These are phyloP conservation scores for Nakazawaea sp. DNA, from an alignment of 805 yeast species.

Conservation along the genomic window DNA sequence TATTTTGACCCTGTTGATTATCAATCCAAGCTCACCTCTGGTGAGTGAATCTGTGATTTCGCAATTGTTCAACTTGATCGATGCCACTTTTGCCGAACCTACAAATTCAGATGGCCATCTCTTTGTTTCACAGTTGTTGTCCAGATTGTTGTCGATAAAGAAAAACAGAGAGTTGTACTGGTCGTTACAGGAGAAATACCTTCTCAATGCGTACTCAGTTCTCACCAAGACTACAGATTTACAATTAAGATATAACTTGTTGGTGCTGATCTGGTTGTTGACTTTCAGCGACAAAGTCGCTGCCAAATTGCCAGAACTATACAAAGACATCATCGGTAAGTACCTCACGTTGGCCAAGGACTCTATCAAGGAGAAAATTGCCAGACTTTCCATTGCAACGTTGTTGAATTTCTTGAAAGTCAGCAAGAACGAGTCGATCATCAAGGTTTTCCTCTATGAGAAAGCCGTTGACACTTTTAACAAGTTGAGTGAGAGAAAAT, in stretches of 20 bases:
- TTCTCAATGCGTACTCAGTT: slow-evolving; percentile 44
- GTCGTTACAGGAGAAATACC: slow-evolving; percentile 30
- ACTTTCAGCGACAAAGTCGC: slow-evolving; percentile 62
- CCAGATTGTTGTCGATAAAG: slow-evolving; percentile 50
- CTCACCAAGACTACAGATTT: slow-evolving; percentile 44
- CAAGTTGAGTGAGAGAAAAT: slow-evolving; percentile 76
- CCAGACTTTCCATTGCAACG: slow-evolving; percentile 74
- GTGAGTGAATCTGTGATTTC: slow-evolving; percentile 27
- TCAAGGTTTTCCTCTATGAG: slow-evolving; percentile 65
- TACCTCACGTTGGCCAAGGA: slow-evolving; percentile 58
- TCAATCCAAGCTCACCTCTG: slow-evolving; percentile 14
- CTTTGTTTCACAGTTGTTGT: slow-evolving; percentile 58
- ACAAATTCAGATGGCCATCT: slow-evolving; percentile 47
- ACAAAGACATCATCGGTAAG: slow-evolving; percentile 45
- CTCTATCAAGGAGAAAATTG: slow-evolving; percentile 88
- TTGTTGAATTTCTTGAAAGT: slow-evolving; percentile 50
- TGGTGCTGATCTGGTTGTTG: slow-evolving; percentile 78
- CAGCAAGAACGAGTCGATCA: slow-evolving; percentile 34
- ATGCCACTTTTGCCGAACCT: slow-evolving; percentile 19
- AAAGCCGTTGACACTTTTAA: slow-evolving; percentile 66
- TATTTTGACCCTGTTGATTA: slow-evolving; percentile 44
- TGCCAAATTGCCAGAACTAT: slow-evolving; percentile 39
- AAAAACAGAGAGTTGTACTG: slow-evolving; percentile 47
- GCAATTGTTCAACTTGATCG: slow-evolving; percentile 30
- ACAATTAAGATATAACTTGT: slow-evolving; percentile 77